A percentile compares a stretch with the other conserved stretches of the same genome.
Conservation (phyloP, 345 rosid species). For the Physaria fendleri region DNA sequence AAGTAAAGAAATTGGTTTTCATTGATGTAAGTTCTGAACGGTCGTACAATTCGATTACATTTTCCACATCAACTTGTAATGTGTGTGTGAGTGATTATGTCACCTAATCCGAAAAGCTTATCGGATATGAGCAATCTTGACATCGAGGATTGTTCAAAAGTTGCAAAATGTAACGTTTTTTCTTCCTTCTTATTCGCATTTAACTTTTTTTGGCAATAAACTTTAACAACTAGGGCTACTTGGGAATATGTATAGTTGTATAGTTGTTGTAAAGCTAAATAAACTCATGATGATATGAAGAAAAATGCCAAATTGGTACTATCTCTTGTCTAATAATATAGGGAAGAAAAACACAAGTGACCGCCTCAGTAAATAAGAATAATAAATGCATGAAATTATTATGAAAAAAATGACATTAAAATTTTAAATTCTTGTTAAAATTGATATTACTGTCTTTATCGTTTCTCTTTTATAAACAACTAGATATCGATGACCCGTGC, state of each 20-base stretch:
- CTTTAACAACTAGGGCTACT: constrained; percentile 25
- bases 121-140: constrained; percentile 14
- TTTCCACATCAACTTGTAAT: constrained; percentile 12
- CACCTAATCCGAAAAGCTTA: constrained; percentile 16
- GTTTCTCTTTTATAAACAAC: too few relatives aligned
- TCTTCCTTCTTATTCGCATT: constrained; percentile 6
- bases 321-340: too few relatives aligned
- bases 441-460: too few relatives aligned
- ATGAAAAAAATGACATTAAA: too few relatives aligned
- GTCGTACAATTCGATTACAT: not conserved
- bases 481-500: too few relatives aligned
- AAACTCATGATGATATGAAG: too few relatives aligned
- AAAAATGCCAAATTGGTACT: too few relatives aligned
- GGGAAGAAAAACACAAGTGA: too few relatives aligned
- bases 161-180: constrained; percentile 13
- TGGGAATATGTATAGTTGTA: constrained; percentile 23
- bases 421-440: too few relatives aligned
- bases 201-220: too few relatives aligned
- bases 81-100: constrained; percentile 12
- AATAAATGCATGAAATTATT: too few relatives aligned
- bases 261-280: constrained; percentile 29
- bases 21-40: not conserved
- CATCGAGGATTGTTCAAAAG: constrained; percentile 10
- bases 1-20: not conserved
- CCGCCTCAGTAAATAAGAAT: too few relatives aligned